Evolutionary conservation across 257 asterid species (phyloP).

Genomic region (Penstemon davidsonii): DNA sequence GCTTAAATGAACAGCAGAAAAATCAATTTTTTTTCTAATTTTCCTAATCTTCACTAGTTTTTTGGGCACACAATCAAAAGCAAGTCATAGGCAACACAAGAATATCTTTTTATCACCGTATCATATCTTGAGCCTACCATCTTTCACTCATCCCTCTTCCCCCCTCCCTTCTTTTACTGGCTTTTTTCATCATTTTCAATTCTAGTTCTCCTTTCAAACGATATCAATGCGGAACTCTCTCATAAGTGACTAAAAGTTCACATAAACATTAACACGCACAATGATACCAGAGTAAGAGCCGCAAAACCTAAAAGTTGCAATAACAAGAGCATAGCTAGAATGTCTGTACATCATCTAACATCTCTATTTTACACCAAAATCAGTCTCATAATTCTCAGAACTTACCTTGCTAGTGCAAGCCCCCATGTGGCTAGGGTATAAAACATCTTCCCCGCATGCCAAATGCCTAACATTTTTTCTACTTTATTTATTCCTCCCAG

Average conservation of each 20-base stretch:
- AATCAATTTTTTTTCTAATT: no score
- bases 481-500: slow-evolving; percentile 69
- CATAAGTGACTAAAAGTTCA: neutral
- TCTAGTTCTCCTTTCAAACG: neutral
- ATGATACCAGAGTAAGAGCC: neutral
- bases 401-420: slow-evolving; percentile 83
- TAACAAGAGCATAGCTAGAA: neutral
- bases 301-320: slow-evolving; percentile 4
- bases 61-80: neutral
- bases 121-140: neutral
- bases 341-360: neutral
- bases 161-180: neutral
- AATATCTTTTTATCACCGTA: neutral
- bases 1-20: no score
- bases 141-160: neutral
- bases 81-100: neutral
- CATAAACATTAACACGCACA: neutral
- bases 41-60: neutral
- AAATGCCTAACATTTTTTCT: slow-evolving; percentile 70
- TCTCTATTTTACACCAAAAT: slow-evolving; percentile 1
- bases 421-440: slow-evolving; percentile 90
- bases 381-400: slow-evolving; percentile 4
- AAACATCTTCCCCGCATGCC: slow-evolving; percentile 83
- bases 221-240: neutral
- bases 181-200: neutral